These are phyloP conservation scores for Coniochaeta prunicola DNA, from an alignment of 2,329 filamentous ascomycete species.

Conservation along the genomic window DNA sequence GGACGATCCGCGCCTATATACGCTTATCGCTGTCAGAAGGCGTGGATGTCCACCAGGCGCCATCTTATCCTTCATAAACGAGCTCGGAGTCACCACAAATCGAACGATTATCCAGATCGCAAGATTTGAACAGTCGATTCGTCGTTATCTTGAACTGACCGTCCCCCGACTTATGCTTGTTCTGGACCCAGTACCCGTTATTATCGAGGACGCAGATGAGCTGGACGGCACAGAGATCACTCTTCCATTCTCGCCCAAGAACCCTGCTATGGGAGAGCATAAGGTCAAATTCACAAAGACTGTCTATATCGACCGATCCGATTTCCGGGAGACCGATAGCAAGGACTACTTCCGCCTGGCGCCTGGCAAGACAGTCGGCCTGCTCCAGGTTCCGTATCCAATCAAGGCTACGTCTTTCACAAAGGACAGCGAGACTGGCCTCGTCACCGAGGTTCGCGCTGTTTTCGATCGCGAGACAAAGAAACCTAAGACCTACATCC, in stretches of 20 bases:
- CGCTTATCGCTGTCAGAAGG: constrained; percentile 73
- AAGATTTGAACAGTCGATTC: constrained; percentile 79
- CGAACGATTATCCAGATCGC: constrained; percentile 71
- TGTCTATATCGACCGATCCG: constrained; percentile 62
- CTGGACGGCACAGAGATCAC: constrained; percentile 49
- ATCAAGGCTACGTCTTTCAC: constrained; percentile 56
- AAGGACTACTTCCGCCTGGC: constrained; percentile 65
- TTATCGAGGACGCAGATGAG: constrained; percentile 72
- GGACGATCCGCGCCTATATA: constrained; percentile 89
- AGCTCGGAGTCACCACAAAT: constrained; percentile 82
- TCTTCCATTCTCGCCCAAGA: constrained; percentile 54
- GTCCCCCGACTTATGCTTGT: constrained; percentile 87
- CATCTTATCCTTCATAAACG: constrained; percentile 82
- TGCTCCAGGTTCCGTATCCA: constrained; percentile 57
- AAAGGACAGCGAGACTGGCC: constrained; percentile 48
- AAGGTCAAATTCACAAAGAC: constrained; percentile 47
- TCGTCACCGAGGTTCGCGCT: constrained; percentile 36
- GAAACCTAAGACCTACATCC: constrained; percentile 76
- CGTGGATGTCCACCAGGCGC: constrained; percentile 83
- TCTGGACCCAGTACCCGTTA: constrained; percentile 74
- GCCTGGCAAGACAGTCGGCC: constrained; percentile 59
- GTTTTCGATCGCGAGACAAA: constrained; percentile 64
- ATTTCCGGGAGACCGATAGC: constrained; percentile 61
- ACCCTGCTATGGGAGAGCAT: constrained; percentile 23
- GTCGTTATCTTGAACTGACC: constrained; percentile 78